phyloP scores from a whole-genome alignment of 768 basidiomycete species.

The Russula dissimulans region DNA sequence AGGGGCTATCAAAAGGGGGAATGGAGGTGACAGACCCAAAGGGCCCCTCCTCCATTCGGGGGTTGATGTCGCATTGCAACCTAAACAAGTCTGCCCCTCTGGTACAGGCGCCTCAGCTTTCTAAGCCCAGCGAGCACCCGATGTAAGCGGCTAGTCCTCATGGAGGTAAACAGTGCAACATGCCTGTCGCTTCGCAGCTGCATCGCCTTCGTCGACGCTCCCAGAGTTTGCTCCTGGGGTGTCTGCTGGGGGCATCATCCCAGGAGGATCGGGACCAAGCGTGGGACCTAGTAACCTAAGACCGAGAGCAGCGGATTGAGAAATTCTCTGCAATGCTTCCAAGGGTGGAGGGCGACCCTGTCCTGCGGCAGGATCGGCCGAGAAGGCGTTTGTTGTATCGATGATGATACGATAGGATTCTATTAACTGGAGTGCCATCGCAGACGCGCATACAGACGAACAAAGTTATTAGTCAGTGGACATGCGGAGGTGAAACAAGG shows the following conservation, averaged over 20 bases:
- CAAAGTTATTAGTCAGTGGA: background rate
- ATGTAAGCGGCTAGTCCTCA: constrained; percentile 6
- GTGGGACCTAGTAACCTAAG: constrained; percentile 39
- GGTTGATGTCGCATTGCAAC: constrained; percentile 75
- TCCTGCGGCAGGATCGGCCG: constrained; percentile 21
- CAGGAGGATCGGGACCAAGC: constrained; percentile 14
- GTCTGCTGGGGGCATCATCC: constrained; percentile 12
- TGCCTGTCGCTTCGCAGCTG: constrained; percentile 24
- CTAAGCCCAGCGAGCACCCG: constrained; percentile 17
- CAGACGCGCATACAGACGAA: background rate
- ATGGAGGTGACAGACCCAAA: constrained; percentile 42
- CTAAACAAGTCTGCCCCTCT: constrained; percentile 69
- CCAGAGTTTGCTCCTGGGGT: constrained; percentile 19
- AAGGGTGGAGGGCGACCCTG: constrained; percentile 21
- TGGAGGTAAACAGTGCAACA: constrained; percentile 11
- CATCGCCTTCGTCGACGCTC: constrained; percentile 22
- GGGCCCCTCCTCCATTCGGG: constrained; percentile 84
- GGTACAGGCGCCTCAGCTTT: constrained; percentile 36
- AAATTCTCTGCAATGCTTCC: constrained; percentile 35
- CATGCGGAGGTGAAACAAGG: background rate
- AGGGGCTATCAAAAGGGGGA: constrained; percentile 1
- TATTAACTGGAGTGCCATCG: constrained; percentile 27
- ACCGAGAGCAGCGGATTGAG: constrained; percentile 36
- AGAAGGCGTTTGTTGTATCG: constrained; percentile 30
- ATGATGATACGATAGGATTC: constrained; percentile 39